Evolutionary conservation across 495 filamentous ascomycete species (phyloP), one percentile per base, ranked within the genome.

Genomic region (Xylaria venustula): DNA sequence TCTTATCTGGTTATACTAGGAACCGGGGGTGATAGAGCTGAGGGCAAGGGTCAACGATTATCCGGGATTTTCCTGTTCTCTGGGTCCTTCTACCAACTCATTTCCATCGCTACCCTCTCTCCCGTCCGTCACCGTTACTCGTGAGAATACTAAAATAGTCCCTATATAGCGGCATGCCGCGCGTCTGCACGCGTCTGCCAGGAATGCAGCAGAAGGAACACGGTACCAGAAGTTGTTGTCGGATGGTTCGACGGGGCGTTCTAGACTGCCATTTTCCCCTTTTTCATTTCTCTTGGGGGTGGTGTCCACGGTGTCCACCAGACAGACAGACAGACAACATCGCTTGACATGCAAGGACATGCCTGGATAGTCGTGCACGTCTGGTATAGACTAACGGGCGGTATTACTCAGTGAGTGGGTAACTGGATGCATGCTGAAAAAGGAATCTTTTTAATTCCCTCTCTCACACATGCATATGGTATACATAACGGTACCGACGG

Each of bases 151-250:
- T 17, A 32, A 26, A 32, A 25, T 34, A 17, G 9, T n/a, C 17
- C 57, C 57, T 60, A 34, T 52, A 57, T 47, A 52, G 34, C 26
- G 57, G 49, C 37, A 42, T 52, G 57, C 57, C 57, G 49, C 48
- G 57, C 47, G 47, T 60, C 47, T 60, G 57, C 57, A 52, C 48
- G 57, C 47, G 48, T 60, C 57, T 60, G 57, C 47, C 57, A 60
- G 47, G 49, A 60, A 60, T 60, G 57, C 47, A 60, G 57, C 17
- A 51, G 26, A 44, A 17, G 12, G 49, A 17, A 19, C 26, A 8
- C 37, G 17, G 47, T 60, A 34, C 57, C 57, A 23, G 47, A 25
- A 0, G 19, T 44, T 52, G 57, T 52, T 17, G 34, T 20, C 36
- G 48, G 9, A 25, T 26, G 57, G 57, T 19, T 45, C 48, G 23